Percentiles rank a stretch among this genome's conserved stretches.
Conservation (phyloP, 441 rosid genomes). For the Dalechampia spathulata region DNA sequence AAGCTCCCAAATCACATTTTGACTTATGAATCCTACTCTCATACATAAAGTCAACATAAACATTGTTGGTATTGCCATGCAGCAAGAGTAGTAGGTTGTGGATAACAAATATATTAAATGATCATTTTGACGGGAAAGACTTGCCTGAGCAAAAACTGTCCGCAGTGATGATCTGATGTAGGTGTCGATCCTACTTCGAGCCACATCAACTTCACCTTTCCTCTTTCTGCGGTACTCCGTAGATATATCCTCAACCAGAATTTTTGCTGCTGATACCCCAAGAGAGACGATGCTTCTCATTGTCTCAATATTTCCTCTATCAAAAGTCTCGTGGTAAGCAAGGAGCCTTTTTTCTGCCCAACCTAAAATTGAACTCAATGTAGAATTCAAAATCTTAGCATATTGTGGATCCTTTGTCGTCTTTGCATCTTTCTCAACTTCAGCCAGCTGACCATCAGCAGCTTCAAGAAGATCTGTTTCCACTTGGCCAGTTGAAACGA, state of each 20-base stretch:
- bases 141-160: slow-evolving; percentile 98
- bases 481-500: slow-evolving; percentile 72
- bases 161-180: slow-evolving; percentile 95
- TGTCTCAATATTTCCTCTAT: slow-evolving; percentile 51
- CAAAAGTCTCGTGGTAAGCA: slow-evolving; percentile 95
- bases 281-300: slow-evolving; percentile 86
- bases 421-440: slow-evolving; percentile 95
- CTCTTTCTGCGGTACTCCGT: slow-evolving; percentile 85
- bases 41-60: background rate
- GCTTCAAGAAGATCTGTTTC: slow-evolving; percentile 75
- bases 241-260: slow-evolving; percentile 90
- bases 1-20: background rate
- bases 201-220: slow-evolving; percentile 80
- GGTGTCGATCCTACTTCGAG: slow-evolving; percentile 78
- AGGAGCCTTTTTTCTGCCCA: slow-evolving; percentile 98
- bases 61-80: background rate
- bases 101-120: background rate
- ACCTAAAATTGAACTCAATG: slow-evolving; percentile 74
- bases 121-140: slow-evolving; percentile 21
- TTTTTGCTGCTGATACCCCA: slow-evolving; percentile 81
- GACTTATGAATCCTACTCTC: background rate
- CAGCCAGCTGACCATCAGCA: slow-evolving; percentile 67
- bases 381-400: slow-evolving; percentile 73
- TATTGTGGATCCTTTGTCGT: slow-evolving; percentile 79
- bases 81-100: slow-evolving; percentile 7